Evolutionary conservation across 2,329 filamentous ascomycete genomes (phyloP).

Genomic region (Xylaria multiplex): DNA sequence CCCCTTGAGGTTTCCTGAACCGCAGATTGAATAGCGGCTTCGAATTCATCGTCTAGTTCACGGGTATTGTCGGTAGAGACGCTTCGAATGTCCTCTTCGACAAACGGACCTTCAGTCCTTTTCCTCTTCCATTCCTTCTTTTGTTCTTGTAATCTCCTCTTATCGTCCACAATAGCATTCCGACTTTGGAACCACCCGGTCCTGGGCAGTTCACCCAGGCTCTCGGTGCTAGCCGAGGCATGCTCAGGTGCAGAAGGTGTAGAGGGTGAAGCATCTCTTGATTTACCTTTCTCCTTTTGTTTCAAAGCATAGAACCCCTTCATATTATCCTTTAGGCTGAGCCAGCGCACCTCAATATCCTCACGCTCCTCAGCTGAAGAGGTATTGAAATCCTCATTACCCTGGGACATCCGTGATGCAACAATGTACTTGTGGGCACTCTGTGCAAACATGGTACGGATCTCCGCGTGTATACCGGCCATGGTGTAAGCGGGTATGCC

Average conservation of each 20-base stretch:
- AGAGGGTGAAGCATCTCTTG: constrained; percentile 46
- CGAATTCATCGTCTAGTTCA: constrained; percentile 69
- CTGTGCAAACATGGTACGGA: constrained; percentile 75
- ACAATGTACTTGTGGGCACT: constrained; percentile 83
- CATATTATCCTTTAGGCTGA: constrained; percentile 67
- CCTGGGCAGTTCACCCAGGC: constrained; percentile 44
- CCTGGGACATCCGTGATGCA: constrained; percentile 78
- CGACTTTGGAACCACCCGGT: constrained; percentile 62
- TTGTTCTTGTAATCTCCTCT: constrained; percentile 60
- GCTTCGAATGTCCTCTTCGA: constrained; percentile 39
- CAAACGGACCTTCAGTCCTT: constrained; percentile 43
- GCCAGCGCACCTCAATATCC: constrained; percentile 74
- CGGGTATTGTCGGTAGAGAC: constrained; percentile 29
- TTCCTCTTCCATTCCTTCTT: constrained; percentile 57
- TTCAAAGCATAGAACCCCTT: constrained; percentile 67
- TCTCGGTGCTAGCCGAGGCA: constrained; percentile 32
- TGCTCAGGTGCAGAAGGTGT: constrained; percentile 38
- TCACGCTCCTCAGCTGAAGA: constrained; percentile 68
- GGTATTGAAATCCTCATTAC: constrained; percentile 70
- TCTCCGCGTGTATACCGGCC: constrained; percentile 82
- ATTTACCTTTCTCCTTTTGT: constrained; percentile 56
- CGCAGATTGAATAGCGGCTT: constrained; percentile 75
- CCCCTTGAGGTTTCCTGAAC: constrained; percentile 77
- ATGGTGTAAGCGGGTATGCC: constrained; percentile 82
- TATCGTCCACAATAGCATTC: constrained; percentile 61